Evolutionary conservation across 108 stramenopile genomes (phyloP).

Genomic region (Epipyxis sp.): DNA sequence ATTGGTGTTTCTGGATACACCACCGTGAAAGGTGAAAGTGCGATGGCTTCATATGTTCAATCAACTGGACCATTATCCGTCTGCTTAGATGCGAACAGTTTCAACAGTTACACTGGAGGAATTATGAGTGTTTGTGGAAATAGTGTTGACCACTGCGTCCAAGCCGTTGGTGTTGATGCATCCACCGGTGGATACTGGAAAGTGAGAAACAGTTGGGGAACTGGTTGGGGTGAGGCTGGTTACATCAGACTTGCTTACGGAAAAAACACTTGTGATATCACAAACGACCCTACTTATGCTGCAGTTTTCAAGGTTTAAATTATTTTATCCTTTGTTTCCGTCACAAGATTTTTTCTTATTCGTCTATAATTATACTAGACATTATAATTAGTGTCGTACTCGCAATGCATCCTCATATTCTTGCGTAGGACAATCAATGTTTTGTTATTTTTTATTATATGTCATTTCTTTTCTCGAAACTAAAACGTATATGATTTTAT

Average conservation of each 20-base stretch:
- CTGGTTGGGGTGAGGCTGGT: conserved; percentile 39
- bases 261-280: conserved; percentile 40
- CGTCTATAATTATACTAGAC: too few species aligned
- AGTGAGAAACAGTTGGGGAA: conserved; percentile 40
- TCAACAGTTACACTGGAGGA: conserved; percentile 41
- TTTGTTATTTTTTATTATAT: too few species aligned
- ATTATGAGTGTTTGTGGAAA: conserved; percentile 22
- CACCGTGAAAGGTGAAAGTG: neutral
- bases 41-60: conserved; percentile 13
- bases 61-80: conserved; percentile 32
- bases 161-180: conserved; percentile 23
- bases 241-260: conserved; percentile 37
- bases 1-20: neutral
- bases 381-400: too few species aligned
- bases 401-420: too few species aligned
- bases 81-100: conserved; percentile 38
- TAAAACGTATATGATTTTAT: too few species aligned
- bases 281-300: conserved; percentile 37
- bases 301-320: neutral
- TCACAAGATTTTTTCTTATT: too few species aligned
- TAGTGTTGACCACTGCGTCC: too few species aligned
- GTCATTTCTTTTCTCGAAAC: too few species aligned
- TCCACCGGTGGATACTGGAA: conserved; percentile 35
- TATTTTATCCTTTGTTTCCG: neutral
- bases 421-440: too few species aligned